phyloP scores from a whole-genome alignment of 768 basidiomycete species.

The Leccinum variicolor region DNA sequence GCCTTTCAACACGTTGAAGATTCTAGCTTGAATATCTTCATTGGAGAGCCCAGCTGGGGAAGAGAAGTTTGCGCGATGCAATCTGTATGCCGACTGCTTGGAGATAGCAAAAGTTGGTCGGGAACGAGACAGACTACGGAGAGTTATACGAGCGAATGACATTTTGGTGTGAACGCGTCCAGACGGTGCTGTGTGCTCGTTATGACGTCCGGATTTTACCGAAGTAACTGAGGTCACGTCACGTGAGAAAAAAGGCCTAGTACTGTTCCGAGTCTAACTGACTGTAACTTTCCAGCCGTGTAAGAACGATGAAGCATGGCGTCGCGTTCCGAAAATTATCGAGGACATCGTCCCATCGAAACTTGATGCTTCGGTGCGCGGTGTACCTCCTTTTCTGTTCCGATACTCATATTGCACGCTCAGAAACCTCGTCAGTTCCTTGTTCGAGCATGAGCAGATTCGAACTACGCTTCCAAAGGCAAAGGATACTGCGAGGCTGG shows the following conservation, averaged over 20 bases:
- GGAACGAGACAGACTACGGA: conserved; percentile 27
- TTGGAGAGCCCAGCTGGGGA: conserved; percentile 22
- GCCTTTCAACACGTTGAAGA: conserved; percentile 30
- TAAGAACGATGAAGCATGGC: conserved; percentile 86
- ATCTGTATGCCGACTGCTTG: conserved; percentile 27
- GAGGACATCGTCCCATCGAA: conserved; percentile 87
- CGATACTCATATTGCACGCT: conserved; percentile 4
- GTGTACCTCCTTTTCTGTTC: not conserved
- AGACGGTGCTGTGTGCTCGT: not conserved
- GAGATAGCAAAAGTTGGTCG: conserved; percentile 29
- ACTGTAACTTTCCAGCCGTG: not conserved
- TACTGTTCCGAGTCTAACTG: too few relatives aligned
- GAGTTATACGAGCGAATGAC: conserved; percentile 34
- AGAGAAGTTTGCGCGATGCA: conserved; percentile 32
- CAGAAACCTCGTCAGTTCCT: conserved; percentile 91
- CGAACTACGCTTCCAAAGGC: conserved; percentile 96
- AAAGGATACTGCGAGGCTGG: conserved; percentile 83
- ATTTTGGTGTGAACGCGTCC: conserved; percentile 28
- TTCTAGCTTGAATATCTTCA: conserved; percentile 21
- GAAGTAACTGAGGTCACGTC: conserved; percentile 2
- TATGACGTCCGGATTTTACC: conserved; percentile 26
- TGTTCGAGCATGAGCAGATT: conserved; percentile 94
- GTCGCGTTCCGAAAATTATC: conserved; percentile 90
- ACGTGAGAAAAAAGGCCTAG: not conserved
- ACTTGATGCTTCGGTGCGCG: conserved; percentile 84